Conservation (phyloP, 2,329 filamentous ascomycete species). For the Claviceps sp. region DNA sequence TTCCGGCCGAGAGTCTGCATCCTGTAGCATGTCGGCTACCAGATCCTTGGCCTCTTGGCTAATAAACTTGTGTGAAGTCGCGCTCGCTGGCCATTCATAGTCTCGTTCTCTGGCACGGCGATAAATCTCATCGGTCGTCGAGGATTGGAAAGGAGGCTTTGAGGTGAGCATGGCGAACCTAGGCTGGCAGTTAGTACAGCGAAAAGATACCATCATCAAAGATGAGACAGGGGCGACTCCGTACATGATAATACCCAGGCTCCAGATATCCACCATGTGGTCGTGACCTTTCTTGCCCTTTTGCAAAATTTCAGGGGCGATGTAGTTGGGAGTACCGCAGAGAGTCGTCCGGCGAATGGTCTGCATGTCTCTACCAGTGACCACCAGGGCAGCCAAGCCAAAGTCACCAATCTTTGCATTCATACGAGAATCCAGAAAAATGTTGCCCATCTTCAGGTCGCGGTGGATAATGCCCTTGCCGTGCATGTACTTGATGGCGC, state of each 20-base stretch:
- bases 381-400: constrained; percentile 78
- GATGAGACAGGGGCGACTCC: constrained; percentile 14
- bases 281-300: constrained; percentile 92
- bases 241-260: constrained; percentile 89
- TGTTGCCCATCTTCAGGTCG: constrained; percentile 95
- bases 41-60: constrained; percentile 65
- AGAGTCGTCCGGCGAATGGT: constrained; percentile 78
- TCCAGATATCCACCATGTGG: constrained; percentile 98
- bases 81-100: constrained; percentile 64
- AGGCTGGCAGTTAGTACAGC: constrained; percentile 3
- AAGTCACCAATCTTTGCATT: constrained; percentile 98
- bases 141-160: constrained; percentile 90
- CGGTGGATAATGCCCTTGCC: constrained; percentile 90
- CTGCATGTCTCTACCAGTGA: constrained; percentile 82
- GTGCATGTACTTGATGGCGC: constrained; percentile 97
- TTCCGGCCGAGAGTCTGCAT: constrained; percentile 60
- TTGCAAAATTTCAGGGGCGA: constrained; percentile 89
- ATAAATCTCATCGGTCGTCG: constrained; percentile 78
- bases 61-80: constrained; percentile 54
- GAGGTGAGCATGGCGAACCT: constrained; percentile 95
- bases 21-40: constrained; percentile 61
- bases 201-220: not conserved
- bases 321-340: constrained; percentile 96
- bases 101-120: constrained; percentile 55
- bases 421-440: constrained; percentile 90